Conservation (phyloP, 2,329 filamentous ascomycete genomes). For the Stagonosporopsis vannaccii region DNA sequence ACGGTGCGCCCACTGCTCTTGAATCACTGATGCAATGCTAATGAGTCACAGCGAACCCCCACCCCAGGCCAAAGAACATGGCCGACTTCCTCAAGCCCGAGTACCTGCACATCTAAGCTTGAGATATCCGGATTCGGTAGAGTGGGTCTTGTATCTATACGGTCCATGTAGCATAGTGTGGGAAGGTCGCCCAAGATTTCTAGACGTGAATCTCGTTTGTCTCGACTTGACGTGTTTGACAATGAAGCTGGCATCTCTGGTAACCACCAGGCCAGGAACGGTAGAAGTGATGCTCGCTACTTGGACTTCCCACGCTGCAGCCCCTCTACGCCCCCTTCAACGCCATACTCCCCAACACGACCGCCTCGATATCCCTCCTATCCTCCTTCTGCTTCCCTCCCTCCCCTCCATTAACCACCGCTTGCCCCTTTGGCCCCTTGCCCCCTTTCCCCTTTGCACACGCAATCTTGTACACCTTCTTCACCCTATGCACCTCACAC, state of each 20-base stretch:
- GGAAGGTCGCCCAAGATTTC: conserved; percentile 28
- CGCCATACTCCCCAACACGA: conserved; percentile 80
- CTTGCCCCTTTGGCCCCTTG: too few relatives aligned
- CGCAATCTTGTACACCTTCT: conserved; percentile 84
- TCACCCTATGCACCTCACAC: conserved; percentile 65
- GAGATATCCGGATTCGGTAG: conserved; percentile 16
- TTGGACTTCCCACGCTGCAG: too few relatives aligned
- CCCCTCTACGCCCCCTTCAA: conserved; percentile 64
- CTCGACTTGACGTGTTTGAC: background rate
- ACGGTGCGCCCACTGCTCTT: conserved; percentile 22
- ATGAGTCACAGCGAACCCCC: conserved; percentile 53
- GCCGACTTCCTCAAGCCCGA: conserved; percentile 95
- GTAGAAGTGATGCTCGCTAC: too few relatives aligned
- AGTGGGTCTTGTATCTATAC: conserved; percentile 41
- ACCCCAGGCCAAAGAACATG: conserved; percentile 86
- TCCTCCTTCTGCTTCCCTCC: conserved; percentile 47
- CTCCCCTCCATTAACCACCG: conserved; percentile 36
- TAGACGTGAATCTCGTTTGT: conserved; percentile 7
- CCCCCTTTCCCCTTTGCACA: conserved; percentile 50
- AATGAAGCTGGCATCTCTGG: too few relatives aligned
- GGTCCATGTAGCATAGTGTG: conserved; percentile 46
- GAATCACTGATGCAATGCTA: too few relatives aligned
- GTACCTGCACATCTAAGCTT: conserved; percentile 73
- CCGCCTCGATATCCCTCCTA: conserved; percentile 68
- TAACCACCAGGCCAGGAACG: too few relatives aligned